Conservation (phyloP, 179 eudicot species). For the Silene noctiflora region DNA sequence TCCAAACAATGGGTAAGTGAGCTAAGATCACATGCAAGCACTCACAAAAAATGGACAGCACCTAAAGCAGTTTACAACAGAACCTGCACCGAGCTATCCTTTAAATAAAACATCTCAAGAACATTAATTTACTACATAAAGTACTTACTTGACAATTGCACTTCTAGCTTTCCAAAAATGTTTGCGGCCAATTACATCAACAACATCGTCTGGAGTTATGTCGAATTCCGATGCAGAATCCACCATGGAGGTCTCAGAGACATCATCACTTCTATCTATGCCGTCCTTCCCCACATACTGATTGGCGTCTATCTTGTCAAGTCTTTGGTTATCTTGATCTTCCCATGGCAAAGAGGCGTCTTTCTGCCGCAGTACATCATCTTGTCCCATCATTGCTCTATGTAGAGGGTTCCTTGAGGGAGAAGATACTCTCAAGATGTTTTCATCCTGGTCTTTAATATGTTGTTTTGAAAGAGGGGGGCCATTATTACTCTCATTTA, state of each 20-base stretch:
- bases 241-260: constrained; percentile 66
- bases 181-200: constrained; percentile 71
- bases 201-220: constrained; percentile 75
- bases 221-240: constrained; percentile 57
- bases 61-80: neutral
- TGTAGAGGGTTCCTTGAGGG: constrained; percentile 30
- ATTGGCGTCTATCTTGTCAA: constrained; percentile 28
- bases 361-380: constrained; percentile 26
- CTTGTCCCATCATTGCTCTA: constrained; percentile 26
- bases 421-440: constrained; percentile 26
- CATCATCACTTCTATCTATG: constrained; percentile 53
- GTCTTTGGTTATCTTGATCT: constrained; percentile 28
- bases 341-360: constrained; percentile 27
- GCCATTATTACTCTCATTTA: constrained; percentile 21
- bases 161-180: constrained; percentile 89
- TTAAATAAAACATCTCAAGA: neutral
- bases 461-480: constrained; percentile 34
- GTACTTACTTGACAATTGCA: constrained; percentile 83
- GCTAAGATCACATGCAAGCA: neutral
- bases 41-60: neutral
- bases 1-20: neutral
- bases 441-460: constrained; percentile 26
- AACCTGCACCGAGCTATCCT: neutral
- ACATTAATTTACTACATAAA: neutral
- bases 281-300: constrained; percentile 29